Evolutionary conservation across 192 early-diverging fungal species (phyloP), one percentile per base, ranked within the genome.

Genomic region (Chytriomyces hyalinus): DNA sequence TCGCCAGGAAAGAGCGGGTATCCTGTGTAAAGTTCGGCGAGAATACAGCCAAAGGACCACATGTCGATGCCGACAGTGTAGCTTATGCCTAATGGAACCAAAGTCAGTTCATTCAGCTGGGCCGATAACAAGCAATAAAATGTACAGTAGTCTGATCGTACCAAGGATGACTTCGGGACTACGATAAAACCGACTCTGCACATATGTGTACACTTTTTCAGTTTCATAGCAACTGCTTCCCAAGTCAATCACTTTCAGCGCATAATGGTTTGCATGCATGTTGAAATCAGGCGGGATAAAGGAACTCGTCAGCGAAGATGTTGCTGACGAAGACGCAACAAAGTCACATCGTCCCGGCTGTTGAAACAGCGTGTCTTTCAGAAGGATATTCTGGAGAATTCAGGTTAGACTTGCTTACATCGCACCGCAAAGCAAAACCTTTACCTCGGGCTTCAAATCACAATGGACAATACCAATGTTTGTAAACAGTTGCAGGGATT

Each of bases 221-320:
- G 90, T 88, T 77, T 95, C 94, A 36, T 94, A 92, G 78, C 97
- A 99, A 82, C 93, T 94, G 74, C 93, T 94, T 47, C 97, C 97
- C 78, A 99, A 96, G 82, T 99, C 97, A 84, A 99, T 99, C 17
- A 99, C 96, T 87, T 99, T 99, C 83, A 99, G 95, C 43, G 84
- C 87, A 64, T 87, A 86, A 51, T 53, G 22, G 15, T 75, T 66
- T 5, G 11, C n/a, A n/a, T 15, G 46, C 6, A 80, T 63, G 59
- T 85, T 78, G 72, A 85, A 87, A 47, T 84, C 86, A n/a, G 78
- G 61, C 9, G 85, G 85, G n/a, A 75, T 64, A 67, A 70, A 66
- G 2, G 80, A 48, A 9, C 50, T 65, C 9, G 61, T 46, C 5
- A 77, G 59, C 44, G 78, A 46, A 1, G 65, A 6, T 15, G 66